Conservation (phyloP, 768 basidiomycete species). For the Lactifluus volemus region DNA sequence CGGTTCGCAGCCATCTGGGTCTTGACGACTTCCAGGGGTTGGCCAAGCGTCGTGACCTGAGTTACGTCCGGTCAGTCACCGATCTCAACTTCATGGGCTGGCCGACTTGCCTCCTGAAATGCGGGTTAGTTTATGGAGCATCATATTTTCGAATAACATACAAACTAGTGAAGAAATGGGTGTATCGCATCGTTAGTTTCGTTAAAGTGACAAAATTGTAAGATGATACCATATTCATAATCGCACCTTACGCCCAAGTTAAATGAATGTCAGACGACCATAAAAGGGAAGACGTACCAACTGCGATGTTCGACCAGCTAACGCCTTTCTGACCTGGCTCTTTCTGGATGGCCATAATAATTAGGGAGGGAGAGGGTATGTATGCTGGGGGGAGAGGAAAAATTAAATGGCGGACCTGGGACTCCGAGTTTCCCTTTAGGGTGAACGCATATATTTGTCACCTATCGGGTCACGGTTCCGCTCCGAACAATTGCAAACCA, state of each 20-base stretch:
- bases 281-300: constrained; percentile 51
- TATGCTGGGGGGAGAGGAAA: constrained; percentile 14
- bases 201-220: background rate
- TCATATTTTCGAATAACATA: constrained; percentile 21
- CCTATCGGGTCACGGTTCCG: constrained; percentile 2
- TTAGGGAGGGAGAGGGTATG: constrained; percentile 1
- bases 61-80: background rate
- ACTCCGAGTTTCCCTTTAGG: background rate
- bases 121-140: constrained; percentile 12
- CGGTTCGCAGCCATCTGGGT: constrained; percentile 99
- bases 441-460: constrained; percentile 1
- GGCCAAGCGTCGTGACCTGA: constrained; percentile 94
- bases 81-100: background rate
- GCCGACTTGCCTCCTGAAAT: constrained; percentile 59
- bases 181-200: constrained; percentile 5
- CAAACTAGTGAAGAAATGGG: constrained; percentile 24
- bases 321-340: constrained; percentile 89
- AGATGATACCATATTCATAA: constrained; percentile 91
- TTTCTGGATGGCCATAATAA: constrained; percentile 67
- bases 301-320: constrained; percentile 92
- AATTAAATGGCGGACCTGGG: background rate
- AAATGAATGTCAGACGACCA: background rate
- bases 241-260: constrained; percentile 50
- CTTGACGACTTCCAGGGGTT: constrained; percentile 96
- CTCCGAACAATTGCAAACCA: background rate